Evolutionary conservation across 805 yeast species (phyloP).

Genomic region (Metschnikowia borealis): DNA sequence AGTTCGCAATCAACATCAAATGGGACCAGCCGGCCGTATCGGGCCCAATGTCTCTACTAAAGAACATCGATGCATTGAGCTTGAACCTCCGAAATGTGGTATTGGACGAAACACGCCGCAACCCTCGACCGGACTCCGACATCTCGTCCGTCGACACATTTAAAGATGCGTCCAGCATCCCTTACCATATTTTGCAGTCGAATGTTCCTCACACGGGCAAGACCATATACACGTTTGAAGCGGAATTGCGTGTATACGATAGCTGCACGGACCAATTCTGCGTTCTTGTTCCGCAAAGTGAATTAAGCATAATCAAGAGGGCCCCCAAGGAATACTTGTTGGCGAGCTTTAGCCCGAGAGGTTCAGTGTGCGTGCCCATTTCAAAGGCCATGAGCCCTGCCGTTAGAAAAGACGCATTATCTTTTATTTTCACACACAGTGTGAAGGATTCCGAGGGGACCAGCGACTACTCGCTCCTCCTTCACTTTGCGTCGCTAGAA

Average conservation of each 20-base stretch:
- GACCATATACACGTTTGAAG: constrained; percentile 19
- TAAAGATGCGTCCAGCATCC: constrained; percentile 17
- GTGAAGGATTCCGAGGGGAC: constrained; percentile 16
- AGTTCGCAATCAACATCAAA: constrained; percentile 6
- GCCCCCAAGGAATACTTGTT: constrained; percentile 53
- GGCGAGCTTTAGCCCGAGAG: constrained; percentile 19
- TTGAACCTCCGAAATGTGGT: neutral
- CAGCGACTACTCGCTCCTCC: constrained; percentile 52
- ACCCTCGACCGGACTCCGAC: constrained; percentile 1
- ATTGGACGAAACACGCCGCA: neutral
- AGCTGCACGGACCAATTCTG: constrained; percentile 46
- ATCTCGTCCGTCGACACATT: constrained; percentile 15
- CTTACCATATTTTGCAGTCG: constrained; percentile 11
- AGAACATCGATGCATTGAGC: constrained; percentile 3
- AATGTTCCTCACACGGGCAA: constrained; percentile 15
- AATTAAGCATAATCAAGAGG: constrained; percentile 24
- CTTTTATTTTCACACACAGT: constrained; percentile 64
- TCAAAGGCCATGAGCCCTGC: constrained; percentile 56
- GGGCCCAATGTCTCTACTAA: constrained; percentile 2
- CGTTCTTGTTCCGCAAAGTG: constrained; percentile 32
- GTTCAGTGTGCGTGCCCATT: constrained; percentile 12
- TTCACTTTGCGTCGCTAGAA: constrained; percentile 46
- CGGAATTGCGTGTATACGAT: constrained; percentile 57
- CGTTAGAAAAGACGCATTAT: constrained; percentile 51
- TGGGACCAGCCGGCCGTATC: neutral